Base-by-base conservation (phyloP, 345 rosid genomes). In the Combretum micranthum region DNA sequence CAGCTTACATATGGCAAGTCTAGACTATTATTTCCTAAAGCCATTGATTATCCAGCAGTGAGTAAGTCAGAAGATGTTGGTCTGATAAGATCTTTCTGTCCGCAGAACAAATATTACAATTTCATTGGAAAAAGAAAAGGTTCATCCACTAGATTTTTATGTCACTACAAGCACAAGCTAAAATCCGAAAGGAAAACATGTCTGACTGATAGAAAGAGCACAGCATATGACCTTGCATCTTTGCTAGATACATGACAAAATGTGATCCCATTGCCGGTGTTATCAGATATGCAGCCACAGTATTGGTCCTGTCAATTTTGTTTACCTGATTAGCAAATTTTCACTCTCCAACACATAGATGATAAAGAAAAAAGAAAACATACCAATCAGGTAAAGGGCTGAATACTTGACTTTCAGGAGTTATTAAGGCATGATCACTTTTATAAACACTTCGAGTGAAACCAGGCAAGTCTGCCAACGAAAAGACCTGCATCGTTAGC, bases 361-460 rank as follows among this genome's bases (percentile, higher is more conserved):
- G 42, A 62, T 63, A 60, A 6, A 39, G 20, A 21, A 51, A 71
- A 22, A 25, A 32, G 52, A 16, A 65, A 52, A n/a, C 78, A n/a
- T 66, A 88, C 98, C 98, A 92, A 39, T 83, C 86, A 47, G 83
- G 93, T 72, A 92, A 66, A 69, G 96, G 85, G 74, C 97, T 77
- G 74, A 76, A 83, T 9, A 88, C 97, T 72, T 92, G 98, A 75
- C 97, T 88, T 71, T 92, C 98, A 0, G 90, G 97, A 20, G 97
- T 82, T 66, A 88, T 71, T 42, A 92, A 73, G 50, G 98, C 97
- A 75, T 88, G 98, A 64, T 86, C 91, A 20, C 47, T 70, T 46
- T 73, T 81, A 70, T 83, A 86, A 53, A 86, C 89, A 63, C 98
- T 92, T 66, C 97, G 72, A 52, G 96, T 86, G 75, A 81, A 86